Evolutionary conservation across 768 basidiomycete species (phyloP), one percentile per base, ranked within the genome.

Genomic region (Amyloporia xantha): DNA sequence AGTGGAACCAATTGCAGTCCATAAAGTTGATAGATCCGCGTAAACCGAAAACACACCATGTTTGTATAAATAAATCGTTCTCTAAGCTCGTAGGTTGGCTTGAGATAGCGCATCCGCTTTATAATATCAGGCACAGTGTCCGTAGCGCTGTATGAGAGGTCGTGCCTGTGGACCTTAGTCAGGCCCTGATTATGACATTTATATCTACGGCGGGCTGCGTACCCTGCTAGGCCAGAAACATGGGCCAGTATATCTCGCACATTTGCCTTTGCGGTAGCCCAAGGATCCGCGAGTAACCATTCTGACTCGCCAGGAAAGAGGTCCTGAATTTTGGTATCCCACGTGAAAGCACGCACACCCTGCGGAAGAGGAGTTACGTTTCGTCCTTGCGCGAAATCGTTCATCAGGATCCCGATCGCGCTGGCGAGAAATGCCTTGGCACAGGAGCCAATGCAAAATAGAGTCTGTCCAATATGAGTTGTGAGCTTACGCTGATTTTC

Each of bases 271-370:
- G 59, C 52, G 17, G 56, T 66, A 0, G 72, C 66, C 66, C 68
- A 71, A 9, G 61, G 50, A 52, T 75, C 72, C 17, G 36, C 33
- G 15, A 50, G 40, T 56, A 64, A 60, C 20, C 73, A 64, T 47
- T 59, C 43, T 73, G 75, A 78, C 35, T 69, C 63, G 12, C 53
- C 65, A 1, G 72, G 72, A 1, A 76, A 58, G 4, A 74, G 10
- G 38, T 72, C 69, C 15, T 48, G 42, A 23, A 65, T 39, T 49
- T 63, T 65, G 10, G 66, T 63, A 33, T 61, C 50, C 65, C 62
- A 68, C 47, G 56, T 55, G 30, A 69, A 47, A 19, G 41, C 47
- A 0, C 48, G 21, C 2, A 64, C 37, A 1, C 51, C 49, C 1
- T 50, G 15, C 0, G 60, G 64, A 0, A 66, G 53, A 1, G 63